Conservation (phyloP, 305 asterid genomes). For the Lippia alba region DNA sequence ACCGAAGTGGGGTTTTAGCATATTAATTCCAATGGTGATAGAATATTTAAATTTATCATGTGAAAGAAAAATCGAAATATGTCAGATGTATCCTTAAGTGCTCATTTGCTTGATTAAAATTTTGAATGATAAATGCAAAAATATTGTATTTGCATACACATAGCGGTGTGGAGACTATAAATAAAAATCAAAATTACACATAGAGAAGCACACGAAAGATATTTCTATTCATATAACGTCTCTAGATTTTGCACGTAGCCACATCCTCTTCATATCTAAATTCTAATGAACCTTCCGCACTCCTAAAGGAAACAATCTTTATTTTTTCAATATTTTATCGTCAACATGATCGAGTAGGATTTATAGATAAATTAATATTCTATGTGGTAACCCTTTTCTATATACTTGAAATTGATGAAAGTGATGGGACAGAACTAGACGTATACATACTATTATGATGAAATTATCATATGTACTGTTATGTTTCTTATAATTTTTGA, state of each 20-base stretch:
- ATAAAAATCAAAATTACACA: no score
- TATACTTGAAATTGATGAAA: slow-evolving; percentile 24
- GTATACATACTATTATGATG: no score
- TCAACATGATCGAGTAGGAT: not conserved
- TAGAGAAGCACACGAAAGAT: no score
- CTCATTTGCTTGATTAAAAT: no score
- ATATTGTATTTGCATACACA: no score
- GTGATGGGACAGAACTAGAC: slow-evolving; percentile 20
- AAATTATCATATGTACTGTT: slow-evolving; percentile 1
- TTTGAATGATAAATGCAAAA: no score
- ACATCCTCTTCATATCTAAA: not conserved
- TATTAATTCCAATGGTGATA: not conserved
- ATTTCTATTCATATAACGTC: no score
- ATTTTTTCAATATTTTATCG: not conserved
- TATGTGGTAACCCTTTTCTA: not conserved
- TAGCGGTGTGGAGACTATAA: no score
- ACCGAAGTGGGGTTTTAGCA: not conserved
- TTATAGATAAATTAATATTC: not conserved
- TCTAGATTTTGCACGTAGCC: no score
- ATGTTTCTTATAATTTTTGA: no score
- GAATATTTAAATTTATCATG: not conserved
- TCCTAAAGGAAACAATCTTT: slow-evolving; percentile 27
- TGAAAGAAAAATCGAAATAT: no score
- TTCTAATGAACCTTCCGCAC: slow-evolving; percentile 25
- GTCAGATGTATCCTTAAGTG: no score